Evolutionary conservation across 495 filamentous ascomycete species (phyloP), one percentile per base, ranked within the genome.

Genomic region (Rhypophila decipiens): DNA sequence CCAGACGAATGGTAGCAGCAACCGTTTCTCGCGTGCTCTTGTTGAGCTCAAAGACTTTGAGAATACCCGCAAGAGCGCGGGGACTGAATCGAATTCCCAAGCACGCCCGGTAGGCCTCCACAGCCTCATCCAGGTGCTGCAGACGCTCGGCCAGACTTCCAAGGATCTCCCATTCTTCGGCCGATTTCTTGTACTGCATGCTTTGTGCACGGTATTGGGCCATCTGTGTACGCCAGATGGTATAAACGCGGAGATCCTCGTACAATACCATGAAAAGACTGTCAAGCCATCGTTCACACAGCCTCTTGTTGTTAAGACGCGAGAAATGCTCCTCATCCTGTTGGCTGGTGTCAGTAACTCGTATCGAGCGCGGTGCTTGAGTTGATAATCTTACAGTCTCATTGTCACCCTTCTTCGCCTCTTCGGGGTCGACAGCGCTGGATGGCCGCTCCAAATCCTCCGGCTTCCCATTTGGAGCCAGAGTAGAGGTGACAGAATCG

Each of bases 201-300:
- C 85, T 80, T 61, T 96, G 90, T 37, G 91, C 86, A 18, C 87
- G 83, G 57, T 84, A 91, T 55, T 95, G 91, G 4, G 88, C 86
- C 81, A 96, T 87, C 66, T 97, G 94, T 2, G 93, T 96, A 33
- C 93, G 84, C 93, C 93, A 98, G 62, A 98, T 97, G 33, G 93
- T 97, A 69, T 97, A 98, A 46, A 98, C 90, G 23, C 93, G 87
- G 9, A 98, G 79, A 59, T 98, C 93, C 65, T 98, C 93, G 60
- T 97, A 98, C 1, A 97, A 78, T 0, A 97, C 91, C 93, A 98
- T 98, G 72, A 98, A 97, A 24, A 98, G 79, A 55, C 95, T 97
- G 66, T 98, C 93, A 2, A 98, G 79, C 93, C 93, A 98, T 51
- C 93, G 80, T 61, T 98, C 93, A 59, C 93, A 98, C 4, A 98